Evolutionary conservation across 192 early-diverging fungal species (phyloP).

Genomic region (Chytriomyces confervae): DNA sequence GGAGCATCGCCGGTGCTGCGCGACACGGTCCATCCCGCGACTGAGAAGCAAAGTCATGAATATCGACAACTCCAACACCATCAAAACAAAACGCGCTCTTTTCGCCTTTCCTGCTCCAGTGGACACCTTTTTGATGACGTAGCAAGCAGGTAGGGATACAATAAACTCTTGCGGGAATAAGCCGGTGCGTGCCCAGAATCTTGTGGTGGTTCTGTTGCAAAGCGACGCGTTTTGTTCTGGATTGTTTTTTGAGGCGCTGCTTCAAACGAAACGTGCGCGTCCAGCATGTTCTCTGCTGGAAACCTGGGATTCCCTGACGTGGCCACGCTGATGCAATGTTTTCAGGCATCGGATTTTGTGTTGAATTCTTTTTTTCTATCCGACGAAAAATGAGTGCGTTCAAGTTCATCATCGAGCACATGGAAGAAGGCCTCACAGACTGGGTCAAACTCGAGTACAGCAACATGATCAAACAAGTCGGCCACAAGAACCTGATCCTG

Average conservation of each 20-base stretch:
- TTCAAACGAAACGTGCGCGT: background rate
- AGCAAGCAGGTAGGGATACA: background rate
- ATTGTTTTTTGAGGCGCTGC: background rate
- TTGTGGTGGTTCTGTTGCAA: conserved; percentile 1
- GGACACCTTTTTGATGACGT: conserved; percentile 35
- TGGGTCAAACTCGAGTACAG: conserved; percentile 68
- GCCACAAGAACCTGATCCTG: conserved; percentile 65
- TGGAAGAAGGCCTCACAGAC: conserved; percentile 61
- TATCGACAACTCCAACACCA: background rate
- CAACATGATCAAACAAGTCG: conserved; percentile 71
- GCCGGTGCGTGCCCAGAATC: conserved; percentile 16
- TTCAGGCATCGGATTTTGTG: conserved; percentile 43
- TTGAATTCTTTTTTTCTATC: conserved; percentile 11
- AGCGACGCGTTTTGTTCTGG: background rate
- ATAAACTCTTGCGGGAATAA: conserved; percentile 31
- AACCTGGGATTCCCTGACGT: conserved; percentile 20
- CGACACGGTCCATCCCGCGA: conserved; percentile 32
- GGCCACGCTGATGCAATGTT: conserved; percentile 27
- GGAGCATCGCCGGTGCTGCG: conserved; percentile 11
- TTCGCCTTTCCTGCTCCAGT: conserved; percentile 37
- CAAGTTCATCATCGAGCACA: conserved; percentile 78
- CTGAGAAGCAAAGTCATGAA: background rate
- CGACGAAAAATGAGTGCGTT: background rate
- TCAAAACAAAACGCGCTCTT: background rate
- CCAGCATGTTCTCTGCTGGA: conserved; percentile 17